phyloP scores from a whole-genome alignment of 2,329 filamentous ascomycete genomes.

The Xylaria sp. region DNA sequence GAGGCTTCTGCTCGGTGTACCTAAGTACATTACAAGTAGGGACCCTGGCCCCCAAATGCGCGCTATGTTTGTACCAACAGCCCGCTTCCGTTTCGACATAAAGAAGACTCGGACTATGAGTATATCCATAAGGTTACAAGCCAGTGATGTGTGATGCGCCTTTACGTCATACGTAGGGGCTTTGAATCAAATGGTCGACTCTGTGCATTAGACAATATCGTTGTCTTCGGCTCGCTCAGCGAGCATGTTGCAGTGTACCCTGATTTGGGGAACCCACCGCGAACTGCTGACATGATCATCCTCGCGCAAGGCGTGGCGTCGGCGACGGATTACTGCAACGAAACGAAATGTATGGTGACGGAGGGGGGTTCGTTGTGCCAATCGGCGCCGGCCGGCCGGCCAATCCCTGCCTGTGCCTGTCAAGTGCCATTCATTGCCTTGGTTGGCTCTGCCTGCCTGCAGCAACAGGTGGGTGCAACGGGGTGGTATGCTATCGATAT shows the following conservation, averaged over 20 bases:
- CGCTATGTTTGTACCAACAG: background rate
- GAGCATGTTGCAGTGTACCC: background rate
- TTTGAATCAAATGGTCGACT: too few species aligned
- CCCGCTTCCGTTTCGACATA: background rate
- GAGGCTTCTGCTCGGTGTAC: background rate
- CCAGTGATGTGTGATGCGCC: too few species aligned
- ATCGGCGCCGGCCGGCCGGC: conserved; percentile 29
- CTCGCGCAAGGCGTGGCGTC: background rate
- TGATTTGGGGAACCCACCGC: background rate
- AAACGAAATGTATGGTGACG: background rate
- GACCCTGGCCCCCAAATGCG: background rate
- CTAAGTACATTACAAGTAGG: background rate
- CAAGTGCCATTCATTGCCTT: background rate
- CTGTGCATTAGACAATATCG: background rate
- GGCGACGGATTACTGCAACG: conserved; percentile 16
- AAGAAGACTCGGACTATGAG: background rate
- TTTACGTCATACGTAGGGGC: too few species aligned
- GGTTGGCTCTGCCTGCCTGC: conserved; percentile 1
- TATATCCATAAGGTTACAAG: too few species aligned
- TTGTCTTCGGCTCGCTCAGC: background rate
- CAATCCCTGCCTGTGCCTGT: conserved; percentile 3
- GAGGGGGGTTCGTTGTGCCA: conserved; percentile 5
- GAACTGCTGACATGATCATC: conserved; percentile 20
- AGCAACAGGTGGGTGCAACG: too few species aligned
- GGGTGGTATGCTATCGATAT: background rate